These are phyloP conservation scores for Nematodospora valgi DNA, from an alignment of 805 yeast genomes.

Conservation along the genomic window DNA sequence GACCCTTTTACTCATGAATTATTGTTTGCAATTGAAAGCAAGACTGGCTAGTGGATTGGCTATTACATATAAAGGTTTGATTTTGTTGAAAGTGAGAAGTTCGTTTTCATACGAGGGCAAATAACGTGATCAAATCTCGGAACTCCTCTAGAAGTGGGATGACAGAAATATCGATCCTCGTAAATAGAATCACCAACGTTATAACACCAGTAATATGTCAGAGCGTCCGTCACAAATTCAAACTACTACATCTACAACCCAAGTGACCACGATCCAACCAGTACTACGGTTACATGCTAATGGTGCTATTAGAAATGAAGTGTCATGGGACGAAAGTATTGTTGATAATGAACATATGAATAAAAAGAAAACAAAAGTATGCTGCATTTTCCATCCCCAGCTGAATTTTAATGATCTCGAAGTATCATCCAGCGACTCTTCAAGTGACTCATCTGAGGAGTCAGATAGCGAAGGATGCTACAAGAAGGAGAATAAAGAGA, in stretches of 20 bases:
- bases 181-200: background rate
- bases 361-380: conserved; percentile 84
- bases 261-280: conserved; percentile 7
- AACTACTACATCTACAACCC: conserved; percentile 1
- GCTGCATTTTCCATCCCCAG: conserved; percentile 83
- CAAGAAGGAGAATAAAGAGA: conserved; percentile 12
- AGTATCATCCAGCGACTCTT: conserved; percentile 31
- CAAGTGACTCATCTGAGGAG: conserved; percentile 18
- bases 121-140: too few relatives aligned
- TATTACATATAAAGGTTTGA: too few relatives aligned
- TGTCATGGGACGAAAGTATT: conserved; percentile 81
- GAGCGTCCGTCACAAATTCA: too few relatives aligned
- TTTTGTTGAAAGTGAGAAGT: too few relatives aligned
- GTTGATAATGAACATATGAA: conserved; percentile 87
- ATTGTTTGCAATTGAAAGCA: too few relatives aligned
- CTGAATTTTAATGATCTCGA: conserved; percentile 47
- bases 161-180: too few relatives aligned
- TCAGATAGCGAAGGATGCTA: conserved; percentile 13
- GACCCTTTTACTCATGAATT: conserved; percentile 32
- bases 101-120: too few relatives aligned
- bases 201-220: background rate
- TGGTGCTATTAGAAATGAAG: conserved; percentile 32
- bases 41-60: too few relatives aligned
- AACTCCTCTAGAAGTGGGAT: too few relatives aligned
- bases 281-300: conserved; percentile 17